Conservation (phyloP, 805 yeast genomes). For the Torulaspora franciscae region DNA sequence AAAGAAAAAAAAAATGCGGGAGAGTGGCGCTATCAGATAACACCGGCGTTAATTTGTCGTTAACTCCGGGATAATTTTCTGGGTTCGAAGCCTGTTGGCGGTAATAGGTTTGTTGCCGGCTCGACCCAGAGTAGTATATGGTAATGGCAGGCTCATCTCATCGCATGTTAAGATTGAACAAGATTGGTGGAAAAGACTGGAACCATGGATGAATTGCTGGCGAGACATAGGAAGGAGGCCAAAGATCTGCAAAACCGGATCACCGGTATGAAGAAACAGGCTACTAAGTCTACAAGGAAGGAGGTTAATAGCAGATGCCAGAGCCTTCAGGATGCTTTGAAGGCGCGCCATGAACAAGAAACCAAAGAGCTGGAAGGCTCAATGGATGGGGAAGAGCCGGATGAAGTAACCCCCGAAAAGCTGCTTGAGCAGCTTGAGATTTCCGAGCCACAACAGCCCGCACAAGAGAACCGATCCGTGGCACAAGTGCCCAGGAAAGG, state of each 20-base stretch:
- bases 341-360: conserved; percentile 52
- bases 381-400: conserved; percentile 35
- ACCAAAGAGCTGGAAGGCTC: conserved; percentile 26
- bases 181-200: background rate
- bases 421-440: conserved; percentile 56
- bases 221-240: conserved; percentile 62
- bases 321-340: conserved; percentile 53
- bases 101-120: background rate
- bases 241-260: conserved; percentile 60
- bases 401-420: conserved; percentile 61
- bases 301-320: conserved; percentile 56
- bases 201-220: conserved; percentile 25
- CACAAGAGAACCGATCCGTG: conserved; percentile 14
- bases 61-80: background rate
- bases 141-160: background rate
- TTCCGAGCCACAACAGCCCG: conserved; percentile 27
- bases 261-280: conserved; percentile 78
- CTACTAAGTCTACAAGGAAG: conserved; percentile 72
- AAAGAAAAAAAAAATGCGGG: background rate
- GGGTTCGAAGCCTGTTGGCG: conserved; percentile 2
- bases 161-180: background rate
- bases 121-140: too few species aligned
- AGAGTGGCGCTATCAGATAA: background rate
- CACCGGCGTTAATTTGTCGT: background rate
- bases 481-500: conserved; percentile 3